A percentile compares a stretch with the other conserved stretches of the same genome.
These are phyloP conservation scores for Penicillium sp. DNA, from an alignment of 2,329 filamentous ascomycete genomes.

Conservation along the genomic window DNA sequence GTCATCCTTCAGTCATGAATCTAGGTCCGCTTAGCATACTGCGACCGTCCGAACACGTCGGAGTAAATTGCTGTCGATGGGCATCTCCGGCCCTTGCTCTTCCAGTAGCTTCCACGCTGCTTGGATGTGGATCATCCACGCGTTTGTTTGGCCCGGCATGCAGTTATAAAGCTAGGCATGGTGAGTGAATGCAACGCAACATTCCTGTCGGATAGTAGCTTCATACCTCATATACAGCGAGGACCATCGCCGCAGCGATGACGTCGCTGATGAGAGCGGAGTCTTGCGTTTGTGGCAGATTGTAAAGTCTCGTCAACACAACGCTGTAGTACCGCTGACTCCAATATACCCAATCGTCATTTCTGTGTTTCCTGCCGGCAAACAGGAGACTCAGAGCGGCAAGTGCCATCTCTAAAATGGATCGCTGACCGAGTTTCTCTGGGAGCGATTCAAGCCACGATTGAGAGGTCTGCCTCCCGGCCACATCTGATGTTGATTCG, in stretches of 20 bases:
- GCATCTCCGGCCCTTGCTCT: neutral
- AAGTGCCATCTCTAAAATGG: neutral
- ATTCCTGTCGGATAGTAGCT: no score
- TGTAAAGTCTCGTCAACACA: no score
- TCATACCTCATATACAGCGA: neutral
- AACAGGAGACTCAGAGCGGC: neutral
- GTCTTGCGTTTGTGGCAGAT: no score
- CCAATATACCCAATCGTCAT: no score
- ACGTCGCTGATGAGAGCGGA: no score
- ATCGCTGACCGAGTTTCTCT: neutral
- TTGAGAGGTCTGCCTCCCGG: no score
- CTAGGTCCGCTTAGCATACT: no score
- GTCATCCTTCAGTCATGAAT: no score
- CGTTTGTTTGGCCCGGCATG: neutral
- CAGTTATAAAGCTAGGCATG: neutral
- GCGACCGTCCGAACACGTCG: neutral
- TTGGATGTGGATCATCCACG: neutral
- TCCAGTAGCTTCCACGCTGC: constrained; percentile 1
- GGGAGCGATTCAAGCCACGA: neutral
- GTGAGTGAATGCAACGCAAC: no score
- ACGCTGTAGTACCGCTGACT: no score
- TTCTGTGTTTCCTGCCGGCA: no score
- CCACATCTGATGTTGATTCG: no score
- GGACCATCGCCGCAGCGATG: neutral
- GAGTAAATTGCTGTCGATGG: neutral